A percentile compares a stretch with the other conserved stretches of the same genome.
Conservation (phyloP, 352 stramenopile species). For the Phytophthora melonis region DNA sequence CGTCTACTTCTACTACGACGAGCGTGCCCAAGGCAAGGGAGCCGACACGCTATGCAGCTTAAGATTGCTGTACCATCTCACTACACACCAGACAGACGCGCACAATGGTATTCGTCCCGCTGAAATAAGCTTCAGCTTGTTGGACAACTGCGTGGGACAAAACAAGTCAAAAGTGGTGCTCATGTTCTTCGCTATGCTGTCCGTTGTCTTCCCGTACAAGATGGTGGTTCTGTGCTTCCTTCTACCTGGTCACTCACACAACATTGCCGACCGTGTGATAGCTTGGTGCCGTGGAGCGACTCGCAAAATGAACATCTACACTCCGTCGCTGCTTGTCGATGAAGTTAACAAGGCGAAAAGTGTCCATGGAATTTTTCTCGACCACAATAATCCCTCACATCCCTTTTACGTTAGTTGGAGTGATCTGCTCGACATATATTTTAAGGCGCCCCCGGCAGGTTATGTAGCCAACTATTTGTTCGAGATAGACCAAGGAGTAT, state of each 20-base stretch:
- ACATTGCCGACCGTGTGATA: constrained; percentile 14
- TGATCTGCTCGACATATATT: constrained; percentile 1
- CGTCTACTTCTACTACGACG: constrained; percentile 17
- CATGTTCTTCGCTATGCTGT: constrained; percentile 14
- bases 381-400: constrained; percentile 9
- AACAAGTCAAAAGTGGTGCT: constrained; percentile 19
- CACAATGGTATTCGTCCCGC: background rate
- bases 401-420: constrained; percentile 11
- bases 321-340: background rate
- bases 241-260: constrained; percentile 12
- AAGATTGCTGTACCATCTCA: constrained; percentile 3
- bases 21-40: constrained; percentile 14
- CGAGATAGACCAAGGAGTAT: too few species aligned
- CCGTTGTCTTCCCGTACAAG: constrained; percentile 9
- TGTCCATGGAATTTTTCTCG: constrained; percentile 7
- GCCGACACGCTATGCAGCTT: constrained; percentile 5
- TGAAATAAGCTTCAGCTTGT: constrained; percentile 13
- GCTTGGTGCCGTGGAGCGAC: constrained; percentile 4
- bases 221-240: constrained; percentile 16
- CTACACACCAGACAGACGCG: background rate
- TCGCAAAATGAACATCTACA: constrained; percentile 14
- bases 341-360: constrained; percentile 15
- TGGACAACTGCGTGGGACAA: constrained; percentile 14
- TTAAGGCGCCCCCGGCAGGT: background rate
- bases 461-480: too few species aligned